Evolutionary conservation across 495 filamentous ascomycete genomes (phyloP), one percentile per base, ranked within the genome.

Genomic region (Aspergillus egyptiacus): DNA sequence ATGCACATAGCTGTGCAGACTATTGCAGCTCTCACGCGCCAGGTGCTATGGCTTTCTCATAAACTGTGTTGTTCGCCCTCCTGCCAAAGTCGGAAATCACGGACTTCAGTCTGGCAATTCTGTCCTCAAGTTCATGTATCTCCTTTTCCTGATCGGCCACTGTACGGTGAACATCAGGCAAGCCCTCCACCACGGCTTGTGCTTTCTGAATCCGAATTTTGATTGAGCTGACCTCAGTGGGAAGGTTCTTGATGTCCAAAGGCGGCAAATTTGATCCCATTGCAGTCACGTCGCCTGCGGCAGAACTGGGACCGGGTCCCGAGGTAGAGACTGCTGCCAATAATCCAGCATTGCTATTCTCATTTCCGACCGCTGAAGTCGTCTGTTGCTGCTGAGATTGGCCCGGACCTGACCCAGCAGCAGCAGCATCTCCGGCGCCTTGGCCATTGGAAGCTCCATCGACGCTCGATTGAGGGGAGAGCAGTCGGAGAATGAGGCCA

Each of bases 151-250:
- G 90, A 59, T 96, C 89, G 37, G 76, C 70, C 2, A 88, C 67
- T n/a, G 71, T 77, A 42, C 87, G 76, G 10, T 81, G 70, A 37
- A 93, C 74, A 67, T 94, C 89, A 10, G 87, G 86, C 53, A 96
- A 69, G 44, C 67, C 68, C 48, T 79, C 73, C 10, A 96, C 73
- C 31, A 84, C 80, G 7, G 55, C 69, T 14, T 85, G 75, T 39
- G 91, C 91, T 54, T 81, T 85, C 59, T 87, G 83, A 44, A 96
- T 77, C 62, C 86, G 85, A 65, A 88, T 81, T 59, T 83, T 86
- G 51, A 98, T 69, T 13, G 76, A 75, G 50, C 85, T 84, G 3
- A 84, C 83, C 32, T 83, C 86, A 1, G 80, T 76, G 8, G 82
- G 78, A 18, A 97, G 78, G 51, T 91, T 82, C 65, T 95, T 93